phyloP scores from a whole-genome alignment of 306 rosid genomes.

The Prosopis cineraria region DNA sequence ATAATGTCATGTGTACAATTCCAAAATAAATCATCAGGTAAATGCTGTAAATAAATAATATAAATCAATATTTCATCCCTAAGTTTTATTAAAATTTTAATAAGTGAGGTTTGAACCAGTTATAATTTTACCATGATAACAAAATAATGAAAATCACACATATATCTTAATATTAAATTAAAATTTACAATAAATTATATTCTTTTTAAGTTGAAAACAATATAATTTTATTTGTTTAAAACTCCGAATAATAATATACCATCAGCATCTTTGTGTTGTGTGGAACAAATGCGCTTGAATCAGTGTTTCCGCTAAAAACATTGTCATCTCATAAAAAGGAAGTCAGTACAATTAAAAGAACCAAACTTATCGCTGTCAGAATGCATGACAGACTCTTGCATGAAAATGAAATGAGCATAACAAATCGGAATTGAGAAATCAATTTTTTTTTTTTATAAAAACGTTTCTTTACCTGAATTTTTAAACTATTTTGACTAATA shows the following conservation, averaged over 20 bases:
- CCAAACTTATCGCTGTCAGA: background rate
- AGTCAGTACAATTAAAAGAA: background rate
- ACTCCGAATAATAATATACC: background rate
- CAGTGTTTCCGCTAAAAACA: background rate
- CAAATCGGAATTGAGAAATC: background rate
- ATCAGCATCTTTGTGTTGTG: background rate
- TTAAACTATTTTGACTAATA: background rate
- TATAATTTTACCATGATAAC: background rate
- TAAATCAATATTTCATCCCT: background rate
- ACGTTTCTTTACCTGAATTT: background rate
- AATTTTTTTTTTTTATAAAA: background rate
- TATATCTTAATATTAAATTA: background rate
- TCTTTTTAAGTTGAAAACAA: background rate
- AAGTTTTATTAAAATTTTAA: background rate
- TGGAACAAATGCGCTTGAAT: background rate
- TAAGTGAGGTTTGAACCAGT: background rate
- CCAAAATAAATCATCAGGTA: no score
- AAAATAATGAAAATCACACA: no score
- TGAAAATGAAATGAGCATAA: background rate
- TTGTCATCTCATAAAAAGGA: constrained; percentile 1
- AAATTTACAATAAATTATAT: background rate
- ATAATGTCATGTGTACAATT: background rate
- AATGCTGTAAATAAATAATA: no score
- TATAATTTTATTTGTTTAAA: background rate
- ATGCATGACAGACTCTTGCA: background rate